A percentile compares a stretch with the other conserved stretches of the same genome.
Conservation (phyloP, 2,329 filamentous ascomycete species). For the Sporothrix brunneoviolacea region DNA sequence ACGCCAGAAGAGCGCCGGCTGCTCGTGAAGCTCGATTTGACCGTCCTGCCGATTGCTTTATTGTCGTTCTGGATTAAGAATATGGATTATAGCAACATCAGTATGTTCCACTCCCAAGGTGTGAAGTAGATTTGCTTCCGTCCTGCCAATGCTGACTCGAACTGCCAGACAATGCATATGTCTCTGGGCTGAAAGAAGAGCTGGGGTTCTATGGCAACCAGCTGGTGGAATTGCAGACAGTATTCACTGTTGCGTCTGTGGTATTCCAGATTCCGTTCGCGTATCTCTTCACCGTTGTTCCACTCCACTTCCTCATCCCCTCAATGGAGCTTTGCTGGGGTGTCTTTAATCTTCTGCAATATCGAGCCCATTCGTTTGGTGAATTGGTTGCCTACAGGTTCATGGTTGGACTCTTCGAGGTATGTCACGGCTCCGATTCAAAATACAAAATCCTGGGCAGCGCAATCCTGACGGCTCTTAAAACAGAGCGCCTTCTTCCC, state of each 20-base stretch:
- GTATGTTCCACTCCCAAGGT: conserved; percentile 32
- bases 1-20: conserved; percentile 43
- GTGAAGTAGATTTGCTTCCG: too few relatives aligned
- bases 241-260: conserved; percentile 39
- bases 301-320: conserved; percentile 21
- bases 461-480: too few relatives aligned
- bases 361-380: conserved; percentile 36
- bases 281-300: conserved; percentile 33
- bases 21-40: conserved; percentile 47
- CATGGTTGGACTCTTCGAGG: conserved; percentile 47
- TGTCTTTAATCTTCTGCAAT: conserved; percentile 34
- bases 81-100: conserved; percentile 32
- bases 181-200: conserved; percentile 40
- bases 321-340: conserved; percentile 33
- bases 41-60: conserved; percentile 51
- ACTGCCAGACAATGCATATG: conserved; percentile 35
- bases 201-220: conserved; percentile 36
- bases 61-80: conserved; percentile 51
- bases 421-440: too few relatives aligned
- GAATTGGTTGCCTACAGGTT: conserved; percentile 43
- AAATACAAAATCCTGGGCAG: too few relatives aligned
- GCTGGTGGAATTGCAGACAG: conserved; percentile 46
- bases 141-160: too few relatives aligned
- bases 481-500: conserved; percentile 48
- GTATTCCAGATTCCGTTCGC: conserved; percentile 28